Conservation (phyloP, 2,329 filamentous ascomycete species). For the Aspergillus sp. region DNA sequence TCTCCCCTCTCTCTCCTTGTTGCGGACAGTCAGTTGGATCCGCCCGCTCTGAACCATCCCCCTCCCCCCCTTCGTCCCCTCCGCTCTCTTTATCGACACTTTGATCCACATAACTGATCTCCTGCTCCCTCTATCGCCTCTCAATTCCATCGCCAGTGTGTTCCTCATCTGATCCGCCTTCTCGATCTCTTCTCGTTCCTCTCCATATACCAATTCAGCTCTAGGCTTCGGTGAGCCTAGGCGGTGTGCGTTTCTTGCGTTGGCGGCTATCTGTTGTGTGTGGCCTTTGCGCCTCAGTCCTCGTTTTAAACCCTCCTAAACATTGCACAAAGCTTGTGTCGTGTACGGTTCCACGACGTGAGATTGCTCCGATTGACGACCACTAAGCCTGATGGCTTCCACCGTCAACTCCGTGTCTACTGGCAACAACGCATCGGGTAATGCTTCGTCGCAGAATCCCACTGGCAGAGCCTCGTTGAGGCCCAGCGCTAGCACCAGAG, state of each 20-base stretch:
- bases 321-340: conserved; percentile 25
- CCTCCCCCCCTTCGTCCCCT: neutral
- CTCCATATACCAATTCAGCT: neutral
- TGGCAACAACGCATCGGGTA: conserved; percentile 32
- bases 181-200: neutral
- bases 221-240: neutral
- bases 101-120: conserved; percentile 1
- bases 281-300: conserved; percentile 9
- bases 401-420: conserved; percentile 31
- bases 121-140: neutral
- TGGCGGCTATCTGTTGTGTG: neutral
- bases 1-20: conserved; percentile 1
- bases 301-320: conserved; percentile 8
- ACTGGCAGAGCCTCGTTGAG: conserved; percentile 42
- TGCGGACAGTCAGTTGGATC: no score
- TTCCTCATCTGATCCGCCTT: neutral
- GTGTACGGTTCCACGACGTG: conserved; percentile 29
- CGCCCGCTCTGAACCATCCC: neutral
- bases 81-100: neutral
- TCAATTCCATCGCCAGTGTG: neutral
- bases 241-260: neutral
- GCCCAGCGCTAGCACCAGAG: conserved; percentile 44
- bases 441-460: conserved; percentile 32
- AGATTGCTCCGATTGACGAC: conserved; percentile 24
- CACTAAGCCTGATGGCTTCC: conserved; percentile 34